Percentiles rank a stretch among this genome's conserved stretches.
phyloP scores from a whole-genome alignment of 1,284 basidiomycete species.

The Peniophora sp. region DNA sequence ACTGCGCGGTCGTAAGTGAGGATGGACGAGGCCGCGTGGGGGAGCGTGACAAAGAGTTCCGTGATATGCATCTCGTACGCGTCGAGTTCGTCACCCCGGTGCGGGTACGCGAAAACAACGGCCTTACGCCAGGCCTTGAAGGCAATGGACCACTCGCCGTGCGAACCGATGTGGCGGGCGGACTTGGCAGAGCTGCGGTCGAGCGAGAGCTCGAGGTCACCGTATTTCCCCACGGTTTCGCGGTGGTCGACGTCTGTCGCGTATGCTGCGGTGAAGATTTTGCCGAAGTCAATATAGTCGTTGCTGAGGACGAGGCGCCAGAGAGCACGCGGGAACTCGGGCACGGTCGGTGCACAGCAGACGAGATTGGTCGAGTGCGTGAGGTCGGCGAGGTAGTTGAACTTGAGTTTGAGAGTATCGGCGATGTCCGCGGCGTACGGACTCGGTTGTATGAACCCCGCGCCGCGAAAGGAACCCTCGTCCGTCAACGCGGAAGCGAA shows the following conservation, averaged over 20 bases:
- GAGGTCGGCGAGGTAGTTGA: too few relatives aligned
- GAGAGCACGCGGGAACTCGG: neutral
- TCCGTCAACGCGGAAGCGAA: too few relatives aligned
- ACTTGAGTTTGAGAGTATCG: too few relatives aligned
- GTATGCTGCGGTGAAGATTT: neutral
- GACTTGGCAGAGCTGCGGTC: neutral
- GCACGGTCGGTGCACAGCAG: too few relatives aligned
- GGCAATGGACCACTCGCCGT: neutral
- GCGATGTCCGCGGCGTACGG: too few relatives aligned
- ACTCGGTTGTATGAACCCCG: too few relatives aligned
- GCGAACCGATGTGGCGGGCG: neutral
- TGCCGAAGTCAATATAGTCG: neutral
- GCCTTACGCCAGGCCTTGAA: neutral
- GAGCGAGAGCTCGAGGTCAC: neutral
- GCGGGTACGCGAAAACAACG: neutral
- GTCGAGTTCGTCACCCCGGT: neutral
- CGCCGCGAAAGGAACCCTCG: too few relatives aligned
- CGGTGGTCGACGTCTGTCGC: neutral
- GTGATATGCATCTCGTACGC: neutral
- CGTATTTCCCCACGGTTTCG: neutral
- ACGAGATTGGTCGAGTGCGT: too few relatives aligned
- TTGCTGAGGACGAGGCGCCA: neutral
- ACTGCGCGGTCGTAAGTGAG: neutral
- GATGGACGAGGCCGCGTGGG: neutral
- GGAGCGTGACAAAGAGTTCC: neutral